Evolutionary conservation across 2,329 filamentous ascomycete genomes (phyloP).

Genomic region (Triangularia setosa): DNA sequence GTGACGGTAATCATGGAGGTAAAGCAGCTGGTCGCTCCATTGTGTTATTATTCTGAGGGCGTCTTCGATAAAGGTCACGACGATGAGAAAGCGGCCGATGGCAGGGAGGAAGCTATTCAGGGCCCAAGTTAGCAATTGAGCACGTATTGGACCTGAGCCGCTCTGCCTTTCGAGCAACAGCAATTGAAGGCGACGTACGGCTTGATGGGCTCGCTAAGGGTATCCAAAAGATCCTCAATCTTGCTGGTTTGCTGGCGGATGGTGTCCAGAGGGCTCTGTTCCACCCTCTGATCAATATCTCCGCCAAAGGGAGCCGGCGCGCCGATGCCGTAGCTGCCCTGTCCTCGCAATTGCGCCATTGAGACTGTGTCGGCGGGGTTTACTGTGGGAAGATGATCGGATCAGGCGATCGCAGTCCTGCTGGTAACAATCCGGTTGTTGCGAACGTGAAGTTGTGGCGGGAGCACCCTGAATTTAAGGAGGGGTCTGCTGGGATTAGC

Average conservation of each 20-base stretch:
- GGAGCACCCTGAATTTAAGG: not conserved
- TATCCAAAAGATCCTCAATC: constrained; percentile 92
- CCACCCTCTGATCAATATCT: constrained; percentile 52
- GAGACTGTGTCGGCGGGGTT: constrained; percentile 7
- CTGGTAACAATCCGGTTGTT: constrained; percentile 10
- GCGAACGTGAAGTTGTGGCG: not conserved
- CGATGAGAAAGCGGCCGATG: constrained; percentile 94
- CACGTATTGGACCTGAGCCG: not conserved
- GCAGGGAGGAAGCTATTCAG: constrained; percentile 76
- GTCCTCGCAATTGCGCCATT: constrained; percentile 55
- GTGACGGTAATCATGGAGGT: constrained; percentile 86
- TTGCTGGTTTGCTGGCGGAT: constrained; percentile 96
- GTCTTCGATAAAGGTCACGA: constrained; percentile 97
- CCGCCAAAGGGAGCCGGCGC: constrained; percentile 66
- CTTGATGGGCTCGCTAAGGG: constrained; percentile 83
- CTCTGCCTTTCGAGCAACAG: not conserved
- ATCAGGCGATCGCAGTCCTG: constrained; percentile 16
- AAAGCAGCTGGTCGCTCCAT: constrained; percentile 92
- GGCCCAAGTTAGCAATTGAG: constrained; percentile 23
- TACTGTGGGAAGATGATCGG: not conserved
- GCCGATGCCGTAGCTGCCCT: constrained; percentile 79
- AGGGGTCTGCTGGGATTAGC: not conserved
- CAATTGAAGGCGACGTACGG: constrained; percentile 58
- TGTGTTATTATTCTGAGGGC: constrained; percentile 93
- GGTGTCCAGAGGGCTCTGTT: constrained; percentile 76